Evolutionary conservation across 176 grass and related monocot genomes (phyloP), one percentile per base, ranked within the genome.

Genomic region (Lolium multiflorum): DNA sequence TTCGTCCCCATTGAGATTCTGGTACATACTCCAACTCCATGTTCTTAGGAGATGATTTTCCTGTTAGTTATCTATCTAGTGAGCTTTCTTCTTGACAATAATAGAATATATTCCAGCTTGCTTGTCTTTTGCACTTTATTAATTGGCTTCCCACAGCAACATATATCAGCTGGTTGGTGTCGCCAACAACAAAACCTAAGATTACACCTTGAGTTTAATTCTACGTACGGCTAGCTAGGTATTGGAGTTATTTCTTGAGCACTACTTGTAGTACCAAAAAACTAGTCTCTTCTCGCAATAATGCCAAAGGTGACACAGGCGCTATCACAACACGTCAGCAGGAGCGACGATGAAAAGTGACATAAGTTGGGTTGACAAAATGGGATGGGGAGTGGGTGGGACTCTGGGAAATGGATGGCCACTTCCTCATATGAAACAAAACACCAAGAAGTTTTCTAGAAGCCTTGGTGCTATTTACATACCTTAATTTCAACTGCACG

Each of bases 1-100:
- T 77, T 94, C 15, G 81, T 15, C 0, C 90, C 85, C 12, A 51
- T 94, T 1, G 84, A 88, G 79, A 88, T 92, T 17, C 31, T 94
- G 84, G 90, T 94, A 90, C 9, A n/a, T 41, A 48, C 24, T 47
- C 15, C 24, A 64, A 48, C 6, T 54, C 17, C 25, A 20, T 37
- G 43, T 15, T 8, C 22, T 9, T 26, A 26, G 46, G 46, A 26
- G 71, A 74, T 41, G 22, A 49, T 21, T 7, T 59, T 21, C 0
- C 15, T 48, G 18, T 73, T 24, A 47, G 6, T 47, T 74, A 56
- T 38, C 25, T 26, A 4, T 31, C 15, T 6, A 70, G 44, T 1
- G 41, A 28, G n/a, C 1, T 6, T 47, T 44, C 1, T 39, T 50
- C 48, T 62, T 2, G 0, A 14, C 20, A 63, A 15, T 1, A 21